phyloP scores from a whole-genome alignment of 2,329 filamentous ascomycete species.

The Mollisiaceae sp. region DNA sequence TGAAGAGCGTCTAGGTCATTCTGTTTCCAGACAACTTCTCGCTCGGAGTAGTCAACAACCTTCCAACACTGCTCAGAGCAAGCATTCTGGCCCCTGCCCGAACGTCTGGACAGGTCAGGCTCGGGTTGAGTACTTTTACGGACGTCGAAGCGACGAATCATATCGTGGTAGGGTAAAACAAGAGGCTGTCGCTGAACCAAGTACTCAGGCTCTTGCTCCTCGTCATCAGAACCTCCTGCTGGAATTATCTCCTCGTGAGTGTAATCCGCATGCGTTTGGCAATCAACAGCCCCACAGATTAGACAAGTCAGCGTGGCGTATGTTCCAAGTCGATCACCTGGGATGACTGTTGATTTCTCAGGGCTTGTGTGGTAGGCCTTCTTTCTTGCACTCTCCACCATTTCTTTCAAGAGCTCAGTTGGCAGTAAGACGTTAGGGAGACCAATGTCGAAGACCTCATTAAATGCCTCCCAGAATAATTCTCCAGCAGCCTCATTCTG shows the following conservation, averaged over 20 bases:
- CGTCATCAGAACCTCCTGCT: conserved; percentile 23
- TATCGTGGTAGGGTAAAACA: conserved; percentile 30
- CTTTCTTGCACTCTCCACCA: conserved; percentile 28
- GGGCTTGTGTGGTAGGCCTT: conserved; percentile 3
- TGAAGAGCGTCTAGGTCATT: conserved; percentile 22
- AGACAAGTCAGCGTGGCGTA: conserved; percentile 36
- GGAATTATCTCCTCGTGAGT: conserved; percentile 13
- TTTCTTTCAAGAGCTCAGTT: conserved; percentile 31
- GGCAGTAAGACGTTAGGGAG: conserved; percentile 33
- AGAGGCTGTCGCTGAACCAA: conserved; percentile 28
- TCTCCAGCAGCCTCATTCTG: conserved; percentile 9
- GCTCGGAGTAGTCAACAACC: conserved; percentile 15
- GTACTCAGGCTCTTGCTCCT: conserved; percentile 28
- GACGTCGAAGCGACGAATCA: conserved; percentile 29
- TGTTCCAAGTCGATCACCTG: conserved; percentile 31
- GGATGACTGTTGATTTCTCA: conserved; percentile 1
- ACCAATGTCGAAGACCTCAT: conserved; percentile 25
- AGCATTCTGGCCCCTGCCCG: conserved; percentile 7
- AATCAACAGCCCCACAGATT: conserved; percentile 38
- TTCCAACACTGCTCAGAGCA: conserved; percentile 31
- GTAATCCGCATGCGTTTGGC: conserved; percentile 40
- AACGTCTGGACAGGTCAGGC: background rate
- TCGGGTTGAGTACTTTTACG: conserved; percentile 1
- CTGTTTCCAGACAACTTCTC: conserved; percentile 16
- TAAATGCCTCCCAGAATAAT: conserved; percentile 29